These are phyloP conservation scores for Penicillium taxi DNA, from an alignment of 495 filamentous ascomycete species.

Conservation along the genomic window DNA sequence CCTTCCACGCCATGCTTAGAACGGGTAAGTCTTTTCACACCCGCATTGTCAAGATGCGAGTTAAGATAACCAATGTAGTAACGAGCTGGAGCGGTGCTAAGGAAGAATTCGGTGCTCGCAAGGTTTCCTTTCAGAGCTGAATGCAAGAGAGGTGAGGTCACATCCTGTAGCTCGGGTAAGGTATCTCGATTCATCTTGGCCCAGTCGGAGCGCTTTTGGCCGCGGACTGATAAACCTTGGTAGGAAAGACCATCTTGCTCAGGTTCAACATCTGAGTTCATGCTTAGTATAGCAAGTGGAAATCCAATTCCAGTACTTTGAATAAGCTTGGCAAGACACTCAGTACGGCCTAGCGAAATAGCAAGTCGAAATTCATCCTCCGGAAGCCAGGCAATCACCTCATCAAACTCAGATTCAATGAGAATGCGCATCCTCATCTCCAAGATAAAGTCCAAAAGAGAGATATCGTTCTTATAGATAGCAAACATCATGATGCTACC, in stretches of 20 bases:
- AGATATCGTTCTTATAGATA: slow-evolving; percentile 28
- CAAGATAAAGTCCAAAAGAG: slow-evolving; percentile 40
- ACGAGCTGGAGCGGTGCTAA: slow-evolving; percentile 54
- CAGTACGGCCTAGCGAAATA: slow-evolving; percentile 34
- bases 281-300: slow-evolving; percentile 53
- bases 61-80: slow-evolving; percentile 57
- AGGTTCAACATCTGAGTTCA: slow-evolving; percentile 46
- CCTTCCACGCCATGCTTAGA: slow-evolving; percentile 50
- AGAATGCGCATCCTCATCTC: slow-evolving; percentile 27
- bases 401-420: slow-evolving; percentile 11
- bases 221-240: slow-evolving; percentile 62
- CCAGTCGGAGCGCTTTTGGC: slow-evolving; percentile 60
- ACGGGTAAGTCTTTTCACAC: slow-evolving; percentile 47
- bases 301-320: slow-evolving; percentile 52
- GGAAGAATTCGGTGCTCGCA: slow-evolving; percentile 59
- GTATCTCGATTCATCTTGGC: slow-evolving; percentile 43
- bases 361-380: slow-evolving; percentile 28
- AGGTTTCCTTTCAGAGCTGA: slow-evolving; percentile 51
- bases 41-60: slow-evolving; percentile 46
- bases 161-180: neutral
- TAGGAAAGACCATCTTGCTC: slow-evolving; percentile 58
- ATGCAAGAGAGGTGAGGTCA: slow-evolving; percentile 47
- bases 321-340: slow-evolving; percentile 44
- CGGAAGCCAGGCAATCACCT: slow-evolving; percentile 15
- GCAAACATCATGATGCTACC: no score